Base-by-base conservation (phyloP, 768 basidiomycete genomes). In the Leccinellum rugosiceps region DNA sequence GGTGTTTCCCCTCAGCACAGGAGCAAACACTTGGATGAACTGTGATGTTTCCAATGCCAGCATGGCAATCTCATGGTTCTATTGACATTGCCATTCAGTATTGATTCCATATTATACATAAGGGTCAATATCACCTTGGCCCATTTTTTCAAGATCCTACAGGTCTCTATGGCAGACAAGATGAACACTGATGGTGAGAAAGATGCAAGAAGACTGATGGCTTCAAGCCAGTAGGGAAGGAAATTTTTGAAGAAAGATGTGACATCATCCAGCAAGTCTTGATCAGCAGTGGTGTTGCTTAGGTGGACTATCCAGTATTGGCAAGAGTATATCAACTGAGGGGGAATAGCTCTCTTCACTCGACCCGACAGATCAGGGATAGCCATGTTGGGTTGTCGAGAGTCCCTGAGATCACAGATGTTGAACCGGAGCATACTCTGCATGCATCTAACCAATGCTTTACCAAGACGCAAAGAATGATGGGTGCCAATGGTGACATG, bases 141-240 rank as follows among this genome's bases (percentile, higher is more conserved):
- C 43, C 43, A 44, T 2, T 11, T 21, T 6, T 4, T 9, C 5
- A 44, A 2, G 7, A 3, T 44, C 5, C 5, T 19, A 4, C 43
- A 44, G 10, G 43, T 9, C 15, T n/a, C 21, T 44, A 21, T 2
- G 2, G 43, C 19, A 44, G 19, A 44, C 21, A 1, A 21, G 10
- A 44, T 44, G n/a, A n/a, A n/a, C 34, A 34, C 15, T 34, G 14
- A 8, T 43, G 19, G 19, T n/a, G 19, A 44, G 43, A 13, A 11
- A n/a, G 11, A 4, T 45, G 57, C 60, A 23, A 61, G 58, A 13
- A 68, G 58, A 17, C 67, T 61, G n/a, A 78, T 61, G 4, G 68
- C 71, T 50, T 78, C 77, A 9, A 78, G 53, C 77, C 77, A 78
- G 52, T 67, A 75, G 3, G 77, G 63, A 4, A 77, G 61, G 11